Evolutionary conservation across 2,329 filamentous ascomycete genomes (phyloP), one percentile per base, ranked within the genome.

Genomic region (Trichoderma harzianum): DNA sequence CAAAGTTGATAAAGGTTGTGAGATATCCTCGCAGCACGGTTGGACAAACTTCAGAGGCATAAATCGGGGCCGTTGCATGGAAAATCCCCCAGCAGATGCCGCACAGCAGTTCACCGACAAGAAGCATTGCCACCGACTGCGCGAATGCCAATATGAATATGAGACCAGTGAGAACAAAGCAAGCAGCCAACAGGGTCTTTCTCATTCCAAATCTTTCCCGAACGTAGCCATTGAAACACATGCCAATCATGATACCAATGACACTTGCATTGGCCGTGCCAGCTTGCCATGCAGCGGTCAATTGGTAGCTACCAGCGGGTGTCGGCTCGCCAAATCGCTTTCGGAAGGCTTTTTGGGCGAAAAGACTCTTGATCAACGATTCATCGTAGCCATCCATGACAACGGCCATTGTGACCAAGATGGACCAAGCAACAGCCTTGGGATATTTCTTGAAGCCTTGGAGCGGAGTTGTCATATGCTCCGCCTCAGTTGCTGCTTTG

Each of bases 341-440:
- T 8, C 5, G 21, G 36, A 63, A 63, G 8, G 61, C 62, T 77
- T 81, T 64, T 34, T 80, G 81, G 7, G 78, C 80, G 66, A 80
- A 83, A 81, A 71, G 74, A 75, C 39, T 43, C 39, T 43, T 43
- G n/a, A 83, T 77, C 0, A 82, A 77, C 79, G 3, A 77, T 79
- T 43, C 39, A n/a, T 82, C 80, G 66, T 82, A 82, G 16, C 80
- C 83, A 51, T 84, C 83, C 83, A 84, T 84, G 73, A 84, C 79
- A 58, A 84, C 79, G 7, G 79, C 79, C 53, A 78, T 77, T 30
- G 80, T 80, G 6, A 83, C 74, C 11, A 81, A 63, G 6, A 82
- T 73, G 18, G 79, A 80, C 81, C 81, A 83, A 16, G 78, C 70
- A 34, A 83, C 77, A 3, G 82, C 82, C 75, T 79, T 77, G 18